These are phyloP conservation scores for Amaranthus hypochondriacus DNA, from an alignment of 148 eudicot species.

Conservation along the genomic window DNA sequence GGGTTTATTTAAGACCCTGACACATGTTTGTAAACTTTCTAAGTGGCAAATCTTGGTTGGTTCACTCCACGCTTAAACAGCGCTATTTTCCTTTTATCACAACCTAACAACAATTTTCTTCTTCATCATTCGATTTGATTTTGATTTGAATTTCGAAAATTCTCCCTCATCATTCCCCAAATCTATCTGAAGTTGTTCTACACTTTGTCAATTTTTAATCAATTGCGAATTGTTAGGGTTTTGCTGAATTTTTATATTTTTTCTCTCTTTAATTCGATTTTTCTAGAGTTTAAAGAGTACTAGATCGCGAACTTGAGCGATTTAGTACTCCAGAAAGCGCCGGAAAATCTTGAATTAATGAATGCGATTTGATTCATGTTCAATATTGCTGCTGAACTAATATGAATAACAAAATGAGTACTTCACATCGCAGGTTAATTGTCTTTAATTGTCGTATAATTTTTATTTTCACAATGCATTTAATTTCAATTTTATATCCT, in stretches of 20 bases:
- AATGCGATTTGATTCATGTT: conserved; percentile 10
- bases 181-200: neutral
- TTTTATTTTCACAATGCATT: neutral
- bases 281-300: neutral
- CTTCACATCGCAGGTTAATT: conserved; percentile 34
- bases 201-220: neutral
- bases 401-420: conserved; percentile 24
- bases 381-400: neutral
- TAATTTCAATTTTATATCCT: neutral
- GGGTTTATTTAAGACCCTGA: no score
- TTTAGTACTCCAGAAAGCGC: conserved; percentile 7
- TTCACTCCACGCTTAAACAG: neutral
- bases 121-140: neutral
- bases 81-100: neutral
- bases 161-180: neutral
- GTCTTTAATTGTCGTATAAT: neutral
- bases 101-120: no score
- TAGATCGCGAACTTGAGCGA: conserved; percentile 9
- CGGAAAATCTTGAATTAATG: neutral
- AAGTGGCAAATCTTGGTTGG: conserved; percentile 9
- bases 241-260: neutral
- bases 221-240: neutral
- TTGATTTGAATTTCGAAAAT: neutral
- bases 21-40: neutral
- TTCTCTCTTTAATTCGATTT: neutral